Conservation (phyloP, 2,329 filamentous ascomycete species). For the Beauveria rudraprayagi region DNA sequence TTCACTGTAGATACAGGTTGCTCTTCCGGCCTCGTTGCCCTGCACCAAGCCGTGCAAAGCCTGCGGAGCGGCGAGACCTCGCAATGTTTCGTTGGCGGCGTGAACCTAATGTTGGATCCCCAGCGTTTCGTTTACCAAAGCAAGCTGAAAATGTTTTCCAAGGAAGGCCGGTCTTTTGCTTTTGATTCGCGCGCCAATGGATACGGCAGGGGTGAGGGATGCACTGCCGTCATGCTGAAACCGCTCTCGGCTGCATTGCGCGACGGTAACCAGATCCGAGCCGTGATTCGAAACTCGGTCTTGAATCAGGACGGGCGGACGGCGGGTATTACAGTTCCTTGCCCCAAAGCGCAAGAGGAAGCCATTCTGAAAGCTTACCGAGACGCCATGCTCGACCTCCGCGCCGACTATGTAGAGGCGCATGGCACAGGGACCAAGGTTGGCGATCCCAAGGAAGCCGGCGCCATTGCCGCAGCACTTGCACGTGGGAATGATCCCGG, state of each 20-base stretch:
- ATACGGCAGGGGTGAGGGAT: conserved; percentile 41
- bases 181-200: conserved; percentile 31
- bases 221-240: conserved; percentile 36
- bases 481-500: conserved; percentile 3
- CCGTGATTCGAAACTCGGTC: conserved; percentile 26
- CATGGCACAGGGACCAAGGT: conserved; percentile 32
- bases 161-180: neutral
- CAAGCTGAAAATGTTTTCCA: neutral
- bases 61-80: conserved; percentile 23
- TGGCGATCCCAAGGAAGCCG: conserved; percentile 22
- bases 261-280: conserved; percentile 24
- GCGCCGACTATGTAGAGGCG: conserved; percentile 28
- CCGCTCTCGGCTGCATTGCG: conserved; percentile 33
- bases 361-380: conserved; percentile 30
- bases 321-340: conserved; percentile 33
- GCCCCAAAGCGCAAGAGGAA: conserved; percentile 2
- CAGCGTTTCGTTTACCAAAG: conserved; percentile 13
- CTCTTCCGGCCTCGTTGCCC: conserved; percentile 26
- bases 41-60: conserved; percentile 27
- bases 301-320: conserved; percentile 34
- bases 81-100: conserved; percentile 17
- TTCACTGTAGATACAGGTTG: conserved; percentile 32
- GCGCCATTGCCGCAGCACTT: conserved; percentile 12
- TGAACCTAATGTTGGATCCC: conserved; percentile 16
- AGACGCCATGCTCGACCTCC: conserved; percentile 23